Percentiles rank a stretch among this genome's conserved stretches.
Evolutionary conservation across 345 rosid genomes (phyloP).

Genomic region (Eucalyptus erythrocorys): DNA sequence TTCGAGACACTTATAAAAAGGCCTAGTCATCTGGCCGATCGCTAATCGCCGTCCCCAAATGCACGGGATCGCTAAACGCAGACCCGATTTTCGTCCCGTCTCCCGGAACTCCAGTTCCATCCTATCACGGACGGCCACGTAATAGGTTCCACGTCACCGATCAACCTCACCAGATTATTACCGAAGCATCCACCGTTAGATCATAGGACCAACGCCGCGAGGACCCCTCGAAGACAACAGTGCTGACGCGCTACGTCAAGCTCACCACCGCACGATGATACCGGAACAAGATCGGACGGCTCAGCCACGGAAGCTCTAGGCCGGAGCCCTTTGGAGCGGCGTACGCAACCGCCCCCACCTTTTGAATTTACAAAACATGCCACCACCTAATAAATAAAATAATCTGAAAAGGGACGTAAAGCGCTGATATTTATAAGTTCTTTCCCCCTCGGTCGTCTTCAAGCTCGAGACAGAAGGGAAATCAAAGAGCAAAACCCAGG

Average conservation of each 20-base stretch:
- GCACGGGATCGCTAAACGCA: not conserved
- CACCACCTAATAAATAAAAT: not conserved
- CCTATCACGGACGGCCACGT: conserved; percentile 1
- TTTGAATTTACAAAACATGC: not conserved
- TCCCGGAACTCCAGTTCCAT: not conserved
- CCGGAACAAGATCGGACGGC: not conserved
- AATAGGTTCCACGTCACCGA: not conserved
- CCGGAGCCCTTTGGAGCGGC: not conserved
- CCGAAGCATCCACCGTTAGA: not conserved
- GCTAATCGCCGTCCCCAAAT: not conserved
- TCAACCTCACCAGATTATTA: not conserved
- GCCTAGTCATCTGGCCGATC: not conserved
- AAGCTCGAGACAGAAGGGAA: not conserved
- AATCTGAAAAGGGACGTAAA: not conserved
- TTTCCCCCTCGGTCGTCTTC: not conserved
- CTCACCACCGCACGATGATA: not conserved
- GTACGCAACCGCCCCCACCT: not conserved
- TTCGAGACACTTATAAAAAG: not conserved
- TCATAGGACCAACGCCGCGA: not conserved
- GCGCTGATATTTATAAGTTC: not conserved
- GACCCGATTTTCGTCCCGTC: not conserved
- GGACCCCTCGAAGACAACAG: not conserved
- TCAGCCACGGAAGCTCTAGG: not conserved
- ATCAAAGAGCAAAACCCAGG: not conserved
- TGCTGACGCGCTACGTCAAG: not conserved